These are phyloP conservation scores for Populus hybrid DNA, from an alignment of 441 rosid species.

Conservation along the genomic window DNA sequence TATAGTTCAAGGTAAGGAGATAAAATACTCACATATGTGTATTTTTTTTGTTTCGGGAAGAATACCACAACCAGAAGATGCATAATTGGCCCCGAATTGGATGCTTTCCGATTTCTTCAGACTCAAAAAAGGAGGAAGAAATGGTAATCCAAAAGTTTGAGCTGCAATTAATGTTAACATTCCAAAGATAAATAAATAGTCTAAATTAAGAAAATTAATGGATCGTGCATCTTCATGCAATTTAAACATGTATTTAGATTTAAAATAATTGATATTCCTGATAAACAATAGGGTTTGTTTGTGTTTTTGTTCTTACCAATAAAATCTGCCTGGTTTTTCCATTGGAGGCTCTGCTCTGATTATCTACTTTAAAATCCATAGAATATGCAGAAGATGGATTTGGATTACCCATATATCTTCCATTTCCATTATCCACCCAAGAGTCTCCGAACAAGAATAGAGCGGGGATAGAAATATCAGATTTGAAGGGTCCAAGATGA, in stretches of 20 bases:
- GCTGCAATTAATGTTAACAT: neutral
- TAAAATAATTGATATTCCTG: too few relatives aligned
- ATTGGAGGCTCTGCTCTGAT: conserved; percentile 15
- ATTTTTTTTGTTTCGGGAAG: conserved; percentile 7
- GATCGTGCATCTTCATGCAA: neutral
- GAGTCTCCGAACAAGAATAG: neutral
- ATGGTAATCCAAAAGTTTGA: conserved; percentile 18
- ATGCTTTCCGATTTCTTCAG: neutral
- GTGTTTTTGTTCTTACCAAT: conserved; percentile 9
- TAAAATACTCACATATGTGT: too few relatives aligned
- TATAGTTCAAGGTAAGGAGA: neutral
- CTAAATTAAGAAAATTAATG: too few relatives aligned
- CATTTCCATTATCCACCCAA: neutral
- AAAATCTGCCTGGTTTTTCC: conserved; percentile 23
- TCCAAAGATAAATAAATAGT: neutral
- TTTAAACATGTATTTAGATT: neutral
- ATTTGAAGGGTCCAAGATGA: neutral
- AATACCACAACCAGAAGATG: conserved; percentile 15
- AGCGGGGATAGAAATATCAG: neutral
- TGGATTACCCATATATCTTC: neutral
- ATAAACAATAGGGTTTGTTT: neutral
- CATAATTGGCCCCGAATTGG: conserved; percentile 15
- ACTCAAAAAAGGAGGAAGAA: conserved; percentile 11
- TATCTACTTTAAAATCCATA: conserved; percentile 9
- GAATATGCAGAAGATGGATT: conserved; percentile 8